Evolutionary conservation across 257 asterid genomes (phyloP), one percentile per base, ranked within the genome.

Genomic region (Jaltomata sinuosa): DNA sequence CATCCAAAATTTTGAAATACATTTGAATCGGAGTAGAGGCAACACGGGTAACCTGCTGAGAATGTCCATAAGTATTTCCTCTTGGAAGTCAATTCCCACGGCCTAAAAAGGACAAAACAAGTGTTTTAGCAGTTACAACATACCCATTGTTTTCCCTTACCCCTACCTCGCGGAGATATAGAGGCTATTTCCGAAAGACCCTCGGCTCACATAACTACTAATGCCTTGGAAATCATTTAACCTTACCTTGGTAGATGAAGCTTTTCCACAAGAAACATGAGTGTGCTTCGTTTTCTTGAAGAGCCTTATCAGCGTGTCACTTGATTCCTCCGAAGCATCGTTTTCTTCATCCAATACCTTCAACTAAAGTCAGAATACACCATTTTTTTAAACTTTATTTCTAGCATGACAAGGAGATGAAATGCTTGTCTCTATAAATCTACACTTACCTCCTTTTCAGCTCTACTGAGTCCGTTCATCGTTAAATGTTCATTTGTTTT

Each of bases 391-490:
- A 2, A 38, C 16, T 11, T 49, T 50, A 50, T 0, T 1, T 50
- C 7, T 50, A 50, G 55, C 21, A 14, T n/a, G n/a, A n/a, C 3
- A 6, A 21, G 34, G 83, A 25, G 45, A 53, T 32, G 12, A 79
- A n/a, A 54, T 4, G 45, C 22, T 54, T 50, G 21, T 57, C 19
- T 62, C 49, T 31, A 64, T 59, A 40, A 21, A 29, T 38, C 34
- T n/a, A n/a, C 69, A 54, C 80, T 54, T 86, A 95, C 99, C 97
- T 96, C 99, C 67, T 90, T 94, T 89, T 96, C 99, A 61, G 98
- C 98, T 88, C 83, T 93, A 50, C 12, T 87, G 61, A 94, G 97
- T 47, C 53, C 53, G 89, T 96, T 96, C 40, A 84, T 82, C 34
- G 91, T 88, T 72, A 96, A 71, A 85, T 93, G 92, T 45, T 94